A percentile compares a stretch with the other conserved stretches of the same genome.
Conservation (phyloP, 768 basidiomycete species). For the Pisolithus microcarpus region DNA sequence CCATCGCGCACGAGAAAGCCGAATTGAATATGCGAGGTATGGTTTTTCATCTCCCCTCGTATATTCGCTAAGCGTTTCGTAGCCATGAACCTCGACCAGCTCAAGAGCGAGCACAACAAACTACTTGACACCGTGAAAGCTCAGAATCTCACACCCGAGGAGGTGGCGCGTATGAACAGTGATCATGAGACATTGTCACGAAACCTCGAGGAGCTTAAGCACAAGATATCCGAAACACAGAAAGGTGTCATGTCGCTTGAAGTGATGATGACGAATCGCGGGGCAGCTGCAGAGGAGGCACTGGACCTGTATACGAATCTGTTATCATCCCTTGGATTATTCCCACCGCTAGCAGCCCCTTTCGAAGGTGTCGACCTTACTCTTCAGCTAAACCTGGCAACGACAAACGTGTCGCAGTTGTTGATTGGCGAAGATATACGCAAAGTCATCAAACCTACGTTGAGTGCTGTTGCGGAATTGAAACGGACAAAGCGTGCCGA, state of each 20-base stretch:
- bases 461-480: constrained; percentile 63
- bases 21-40: constrained; percentile 53
- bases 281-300: constrained; percentile 74
- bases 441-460: constrained; percentile 67
- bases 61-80: constrained; percentile 1
- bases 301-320: constrained; percentile 72
- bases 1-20: constrained; percentile 59
- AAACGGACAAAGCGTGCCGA: constrained; percentile 62
- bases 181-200: constrained; percentile 76
- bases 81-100: constrained; percentile 58
- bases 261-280: constrained; percentile 73
- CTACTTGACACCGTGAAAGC: constrained; percentile 63
- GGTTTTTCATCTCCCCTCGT: constrained; percentile 5
- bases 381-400: constrained; percentile 74
- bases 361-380: constrained; percentile 69
- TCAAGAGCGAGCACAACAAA: constrained; percentile 57
- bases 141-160: constrained; percentile 88
- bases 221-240: constrained; percentile 68
- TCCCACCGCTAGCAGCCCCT: constrained; percentile 66
- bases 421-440: constrained; percentile 64
- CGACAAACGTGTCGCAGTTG: constrained; percentile 61
- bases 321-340: constrained; percentile 67
- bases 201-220: constrained; percentile 68
- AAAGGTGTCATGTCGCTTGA: constrained; percentile 73
- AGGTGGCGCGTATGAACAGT: constrained; percentile 84